A percentile compares a stretch with the other conserved stretches of the same genome.
Evolutionary conservation across 2,329 filamentous ascomycete genomes (phyloP).

Genomic region (Aspergillus ibericus): DNA sequence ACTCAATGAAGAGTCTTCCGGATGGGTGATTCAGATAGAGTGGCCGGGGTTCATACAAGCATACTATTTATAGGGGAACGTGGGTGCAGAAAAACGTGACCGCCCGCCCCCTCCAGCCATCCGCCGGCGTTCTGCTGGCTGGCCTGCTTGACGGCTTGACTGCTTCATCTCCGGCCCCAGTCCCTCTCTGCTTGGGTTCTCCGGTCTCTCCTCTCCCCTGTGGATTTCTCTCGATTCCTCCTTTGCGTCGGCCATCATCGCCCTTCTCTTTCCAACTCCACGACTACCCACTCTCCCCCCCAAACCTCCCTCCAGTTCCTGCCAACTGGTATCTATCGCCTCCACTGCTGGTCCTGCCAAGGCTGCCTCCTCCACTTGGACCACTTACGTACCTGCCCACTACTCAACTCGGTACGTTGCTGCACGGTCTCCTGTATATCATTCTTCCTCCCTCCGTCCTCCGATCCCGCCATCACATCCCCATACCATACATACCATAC

Average conservation of each 20-base stretch:
- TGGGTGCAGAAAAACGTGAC: slow-evolving; percentile 16
- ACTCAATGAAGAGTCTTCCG: too few relatives aligned
- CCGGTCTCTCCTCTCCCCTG: neutral
- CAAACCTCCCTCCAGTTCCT: too few relatives aligned
- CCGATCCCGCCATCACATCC: neutral
- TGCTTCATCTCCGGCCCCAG: neutral
- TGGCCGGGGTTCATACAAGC: neutral
- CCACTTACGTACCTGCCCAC: slow-evolving; percentile 8
- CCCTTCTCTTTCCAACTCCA: slow-evolving; percentile 1
- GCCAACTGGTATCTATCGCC: neutral
- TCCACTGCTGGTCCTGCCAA: neutral
- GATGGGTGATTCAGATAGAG: too few relatives aligned
- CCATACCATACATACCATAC: neutral
- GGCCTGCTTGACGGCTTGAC: too few relatives aligned
- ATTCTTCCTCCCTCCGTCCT: neutral
- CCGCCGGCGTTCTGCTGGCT: neutral
- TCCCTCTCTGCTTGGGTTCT: slow-evolving; percentile 16
- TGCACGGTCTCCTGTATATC: slow-evolving; percentile 3
- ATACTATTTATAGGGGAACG: neutral
- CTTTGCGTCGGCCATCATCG: neutral
- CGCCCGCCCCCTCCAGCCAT: slow-evolving; percentile 1
- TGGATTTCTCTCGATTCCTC: neutral
- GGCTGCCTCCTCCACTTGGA: slow-evolving; percentile 6
- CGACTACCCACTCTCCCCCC: slow-evolving; percentile 1
- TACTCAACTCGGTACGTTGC: neutral